Evolutionary conservation across 2,329 filamentous ascomycete genomes (phyloP).

Genomic region (Karstenula rhodostoma): DNA sequence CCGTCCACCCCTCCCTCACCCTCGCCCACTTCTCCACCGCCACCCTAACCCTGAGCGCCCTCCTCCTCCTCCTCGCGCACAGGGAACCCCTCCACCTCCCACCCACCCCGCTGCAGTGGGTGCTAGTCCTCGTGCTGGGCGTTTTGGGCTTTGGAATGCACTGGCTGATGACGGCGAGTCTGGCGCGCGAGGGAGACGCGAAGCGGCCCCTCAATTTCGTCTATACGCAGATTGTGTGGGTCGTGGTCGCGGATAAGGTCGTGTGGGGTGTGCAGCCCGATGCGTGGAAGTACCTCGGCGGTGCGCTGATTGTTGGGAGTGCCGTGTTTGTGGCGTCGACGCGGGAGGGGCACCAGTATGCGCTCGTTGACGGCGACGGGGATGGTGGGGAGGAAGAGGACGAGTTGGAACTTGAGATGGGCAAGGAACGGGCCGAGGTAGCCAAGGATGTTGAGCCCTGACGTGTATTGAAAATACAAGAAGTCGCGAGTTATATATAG

Average conservation of each 20-base stretch:
- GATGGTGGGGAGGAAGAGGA: not conserved
- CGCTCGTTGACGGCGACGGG: not conserved
- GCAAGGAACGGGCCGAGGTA: not conserved
- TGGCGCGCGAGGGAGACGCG: conserved; percentile 7
- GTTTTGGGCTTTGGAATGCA: conserved; percentile 4
- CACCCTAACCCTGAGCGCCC: not conserved
- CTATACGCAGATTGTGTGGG: conserved; percentile 10
- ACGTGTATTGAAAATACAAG: not conserved
- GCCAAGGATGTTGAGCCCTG: not conserved
- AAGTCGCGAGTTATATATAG: not conserved
- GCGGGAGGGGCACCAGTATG: not conserved
- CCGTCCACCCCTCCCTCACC: not conserved
- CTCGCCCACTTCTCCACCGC: conserved; percentile 5
- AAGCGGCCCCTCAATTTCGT: conserved; percentile 10
- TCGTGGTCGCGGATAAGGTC: conserved; percentile 4
- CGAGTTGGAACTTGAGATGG: not conserved
- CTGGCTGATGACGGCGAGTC: conserved; percentile 6
- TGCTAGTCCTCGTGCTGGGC: not conserved
- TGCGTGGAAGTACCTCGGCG: conserved; percentile 7
- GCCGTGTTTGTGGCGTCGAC: conserved; percentile 11
- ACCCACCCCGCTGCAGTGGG: conserved; percentile 1
- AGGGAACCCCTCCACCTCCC: not conserved
- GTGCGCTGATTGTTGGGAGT: conserved; percentile 3
- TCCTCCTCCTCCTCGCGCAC: not conserved
- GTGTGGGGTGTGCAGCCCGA: conserved; percentile 1